phyloP scores from a whole-genome alignment of 2,329 filamentous ascomycete genomes.

The Aspergillus awamori region DNA sequence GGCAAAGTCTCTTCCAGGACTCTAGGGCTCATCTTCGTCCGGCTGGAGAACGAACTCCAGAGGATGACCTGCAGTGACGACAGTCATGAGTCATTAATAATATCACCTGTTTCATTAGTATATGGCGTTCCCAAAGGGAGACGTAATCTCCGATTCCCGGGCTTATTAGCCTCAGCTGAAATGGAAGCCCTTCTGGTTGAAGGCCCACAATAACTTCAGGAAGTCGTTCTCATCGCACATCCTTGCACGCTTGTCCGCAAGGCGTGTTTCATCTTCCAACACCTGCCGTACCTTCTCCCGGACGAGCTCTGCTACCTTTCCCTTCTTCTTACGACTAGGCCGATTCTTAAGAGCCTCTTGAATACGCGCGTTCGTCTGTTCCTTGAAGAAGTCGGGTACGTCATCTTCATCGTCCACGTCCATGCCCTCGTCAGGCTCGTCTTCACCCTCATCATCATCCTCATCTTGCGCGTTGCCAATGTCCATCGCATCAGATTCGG shows the following conservation, averaged over 20 bases:
- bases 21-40: slow-evolving; percentile 79
- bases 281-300: slow-evolving; percentile 84
- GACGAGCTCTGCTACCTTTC: slow-evolving; percentile 79
- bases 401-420: slow-evolving; percentile 63
- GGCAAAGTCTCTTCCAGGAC: slow-evolving; percentile 96
- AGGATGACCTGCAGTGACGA: slow-evolving; percentile 40
- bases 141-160: not conserved
- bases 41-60: slow-evolving; percentile 37
- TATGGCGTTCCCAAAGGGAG: slow-evolving; percentile 11
- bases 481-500: slow-evolving; percentile 40
- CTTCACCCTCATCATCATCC: slow-evolving; percentile 50
- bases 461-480: slow-evolving; percentile 37
- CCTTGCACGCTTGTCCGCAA: slow-evolving; percentile 78
- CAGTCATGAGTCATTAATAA: slow-evolving; percentile 37
- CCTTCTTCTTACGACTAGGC: slow-evolving; percentile 71
- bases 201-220: slow-evolving; percentile 75
- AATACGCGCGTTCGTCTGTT: slow-evolving; percentile 47
- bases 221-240: slow-evolving; percentile 95
- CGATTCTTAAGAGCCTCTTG: slow-evolving; percentile 47
- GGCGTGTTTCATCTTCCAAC: slow-evolving; percentile 74
- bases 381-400: slow-evolving; percentile 81
- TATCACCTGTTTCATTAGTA: slow-evolving; percentile 18
- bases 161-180: slow-evolving; percentile 63
- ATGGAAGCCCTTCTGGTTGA: slow-evolving; percentile 91
- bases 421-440: slow-evolving; percentile 53